Evolutionary conservation across 805 yeast species (phyloP), one percentile per base, ranked within the genome.

Genomic region (Metschnikowia proteae): DNA sequence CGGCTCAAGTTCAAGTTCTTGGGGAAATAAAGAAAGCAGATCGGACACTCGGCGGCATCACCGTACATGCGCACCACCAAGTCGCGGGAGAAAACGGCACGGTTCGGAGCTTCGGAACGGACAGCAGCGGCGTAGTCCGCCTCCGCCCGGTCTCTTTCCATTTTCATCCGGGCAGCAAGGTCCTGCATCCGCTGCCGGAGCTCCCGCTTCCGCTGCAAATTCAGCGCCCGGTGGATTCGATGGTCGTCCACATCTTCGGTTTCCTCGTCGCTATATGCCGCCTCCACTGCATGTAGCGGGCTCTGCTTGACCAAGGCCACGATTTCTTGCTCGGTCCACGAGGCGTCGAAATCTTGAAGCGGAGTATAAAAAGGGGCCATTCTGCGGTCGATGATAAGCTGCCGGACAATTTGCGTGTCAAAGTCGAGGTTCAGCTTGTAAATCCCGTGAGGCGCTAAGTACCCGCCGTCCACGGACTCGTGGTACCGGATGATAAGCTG

Each of bases 391-490:
- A 83, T 71, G 23, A 92, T 86, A 35, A 86, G 70, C 13, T 71
- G 77, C 46, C 87, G 77, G n/a, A 94, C 97, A 3, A 85, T 72
- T 11, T 78, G 79, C 11, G 86, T 78, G 59, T 85, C 79, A 68
- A 81, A 92, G 63, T 88, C 96, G 47, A 85, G 64, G 57, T 82
- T 84, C 41, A 86, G 82, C 54, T 83, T 80, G 66, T 92, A 92
- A 30, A 87, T 86, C 1, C 97, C 97, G 66, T 80, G 88, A 0
- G 98, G 97, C 1, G 96, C 96, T 54, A 92, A 68, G 62, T 71
- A 90, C 1, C 99, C 99, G 17, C 99, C 99, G 67, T 94, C 98
- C 11, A 92, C 96, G 53, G 73, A 80, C 60, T 88, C 96, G 35
- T 73, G 73, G 58, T 66, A 78, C 52, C 76, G 71, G 2, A 86